Percentiles rank a stretch among this genome's conserved stretches.
These are phyloP conservation scores for Sanghuangporus baumii DNA, from an alignment of 1,284 basidiomycete genomes.

Conservation along the genomic window DNA sequence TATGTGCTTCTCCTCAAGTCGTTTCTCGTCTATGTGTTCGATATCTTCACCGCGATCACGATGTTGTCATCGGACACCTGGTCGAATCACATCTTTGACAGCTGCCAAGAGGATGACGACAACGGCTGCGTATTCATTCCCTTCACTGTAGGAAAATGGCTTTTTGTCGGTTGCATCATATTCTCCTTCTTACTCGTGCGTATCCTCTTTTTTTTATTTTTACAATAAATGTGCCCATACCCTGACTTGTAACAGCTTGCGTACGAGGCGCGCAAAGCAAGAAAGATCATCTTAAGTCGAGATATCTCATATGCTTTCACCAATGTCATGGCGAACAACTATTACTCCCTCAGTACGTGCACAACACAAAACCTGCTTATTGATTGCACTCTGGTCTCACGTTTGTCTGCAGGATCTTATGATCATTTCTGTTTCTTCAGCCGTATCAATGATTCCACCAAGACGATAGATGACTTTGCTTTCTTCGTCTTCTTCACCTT, in stretches of 20 bases:
- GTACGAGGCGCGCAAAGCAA: conserved; percentile 89
- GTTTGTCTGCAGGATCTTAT: conserved; percentile 65
- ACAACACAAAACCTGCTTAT: neutral
- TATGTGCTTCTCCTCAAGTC: conserved; percentile 92
- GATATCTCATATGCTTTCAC: conserved; percentile 98
- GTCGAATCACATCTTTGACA: conserved; percentile 85
- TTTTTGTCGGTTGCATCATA: conserved; percentile 97
- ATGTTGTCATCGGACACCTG: conserved; percentile 91
- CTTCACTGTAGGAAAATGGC: conserved; percentile 89
- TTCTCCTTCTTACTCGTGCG: conserved; percentile 91
- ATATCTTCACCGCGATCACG: conserved; percentile 96
- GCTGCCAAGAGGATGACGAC: conserved; percentile 46
- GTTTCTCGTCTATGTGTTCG: conserved; percentile 92
- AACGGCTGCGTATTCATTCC: conserved; percentile 82
- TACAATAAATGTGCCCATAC: neutral
- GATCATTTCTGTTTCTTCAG: conserved; percentile 98
- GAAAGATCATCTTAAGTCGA: conserved; percentile 88
- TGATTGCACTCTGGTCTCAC: conserved; percentile 13
- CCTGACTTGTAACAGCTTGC: conserved; percentile 42
- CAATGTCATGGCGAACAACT: conserved; percentile 95
- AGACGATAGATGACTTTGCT: conserved; percentile 94
- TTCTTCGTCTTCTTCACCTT: conserved; percentile 99
- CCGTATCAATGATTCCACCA: conserved; percentile 93
- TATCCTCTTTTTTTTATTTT: neutral
- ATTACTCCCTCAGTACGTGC: conserved; percentile 84